Base-by-base conservation (phyloP, 202 grass and related monocot species). In the Tripidium arundinaceum region DNA sequence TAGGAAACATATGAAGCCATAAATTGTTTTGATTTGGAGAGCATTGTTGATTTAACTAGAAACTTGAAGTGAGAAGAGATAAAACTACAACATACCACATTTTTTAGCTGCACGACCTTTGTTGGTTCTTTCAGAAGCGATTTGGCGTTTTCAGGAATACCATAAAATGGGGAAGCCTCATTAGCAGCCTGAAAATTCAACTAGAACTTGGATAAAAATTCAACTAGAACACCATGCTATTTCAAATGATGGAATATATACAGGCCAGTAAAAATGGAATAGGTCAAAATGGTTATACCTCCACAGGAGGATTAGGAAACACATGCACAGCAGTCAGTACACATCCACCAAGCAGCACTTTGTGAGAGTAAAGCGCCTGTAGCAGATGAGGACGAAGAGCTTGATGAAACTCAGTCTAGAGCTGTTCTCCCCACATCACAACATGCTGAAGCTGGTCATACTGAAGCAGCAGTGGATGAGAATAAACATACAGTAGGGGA, bases 31-130 rank as follows among this genome's bases (percentile, higher is more conserved):
- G 40, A 78, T 84, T 40, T 18, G 27, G 47, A 59, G 21, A 55
- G 15, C 28, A 14, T 38, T 47, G 26, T 47, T 68, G 31, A 81
- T 39, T 46, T 60, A 33, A 85, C 8, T 29, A 76, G 10, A 38
- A 68, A 81, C 70, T 43, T 77, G 38, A 78, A 68, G 43, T 4
- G 28, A 84, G 66, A 29, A 69, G 9, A 42, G 43, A 70, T 72
- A 81, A 84, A 67, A 82, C 36, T 57, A 62, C 9, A 62, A n/a
- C 85, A 80, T 95, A 98, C 96, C 96, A 96, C 18, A 86, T 96
- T 86, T 85, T 91, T 90, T 62, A 99, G 78, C 74, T 96, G 77
- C 76, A 99, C 85, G 65, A 99, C 80, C 52, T 92, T 87, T 43
- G 96, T 99, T 37, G 86, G 75, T 43, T 87, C 83, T 70, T 81